Conservation (phyloP, 2,329 filamentous ascomycete species). For the Pseudocercospora fuligena region DNA sequence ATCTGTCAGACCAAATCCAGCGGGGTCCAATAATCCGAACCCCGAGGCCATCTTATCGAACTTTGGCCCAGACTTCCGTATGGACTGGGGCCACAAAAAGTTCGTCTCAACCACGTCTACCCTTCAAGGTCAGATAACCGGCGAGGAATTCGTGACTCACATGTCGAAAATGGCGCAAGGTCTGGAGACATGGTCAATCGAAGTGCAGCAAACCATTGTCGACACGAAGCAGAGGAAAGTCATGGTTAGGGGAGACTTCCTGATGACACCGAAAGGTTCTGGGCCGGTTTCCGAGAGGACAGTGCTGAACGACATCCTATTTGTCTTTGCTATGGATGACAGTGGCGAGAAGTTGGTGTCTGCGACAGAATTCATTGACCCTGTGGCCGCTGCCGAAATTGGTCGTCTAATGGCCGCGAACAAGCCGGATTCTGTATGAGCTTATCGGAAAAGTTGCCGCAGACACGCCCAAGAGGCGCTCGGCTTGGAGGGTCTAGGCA, state of each 20-base stretch:
- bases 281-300: neutral
- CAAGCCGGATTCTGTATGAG: neutral
- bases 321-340: neutral
- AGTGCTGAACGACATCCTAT: constrained; percentile 5
- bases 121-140: neutral
- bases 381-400: constrained; percentile 1
- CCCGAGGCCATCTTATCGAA: neutral
- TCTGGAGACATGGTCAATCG: constrained; percentile 8
- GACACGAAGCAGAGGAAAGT: constrained; percentile 9
- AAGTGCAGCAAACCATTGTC: constrained; percentile 7
- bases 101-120: constrained; percentile 2
- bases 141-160: neutral
- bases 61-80: neutral
- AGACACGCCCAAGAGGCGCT: too few relatives aligned
- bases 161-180: constrained; percentile 3
- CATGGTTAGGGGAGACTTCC: constrained; percentile 10
- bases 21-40: constrained; percentile 1
- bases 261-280: constrained; percentile 2
- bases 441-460: neutral
- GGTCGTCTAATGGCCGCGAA: constrained; percentile 6
- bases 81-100: constrained; percentile 10
- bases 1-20: constrained; percentile 2
- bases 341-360: constrained; percentile 6
- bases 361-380: constrained; percentile 8
- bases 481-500: too few relatives aligned